Conservation (phyloP, 2,329 filamentous ascomycete genomes). For the Aureobasidium sp. region DNA sequence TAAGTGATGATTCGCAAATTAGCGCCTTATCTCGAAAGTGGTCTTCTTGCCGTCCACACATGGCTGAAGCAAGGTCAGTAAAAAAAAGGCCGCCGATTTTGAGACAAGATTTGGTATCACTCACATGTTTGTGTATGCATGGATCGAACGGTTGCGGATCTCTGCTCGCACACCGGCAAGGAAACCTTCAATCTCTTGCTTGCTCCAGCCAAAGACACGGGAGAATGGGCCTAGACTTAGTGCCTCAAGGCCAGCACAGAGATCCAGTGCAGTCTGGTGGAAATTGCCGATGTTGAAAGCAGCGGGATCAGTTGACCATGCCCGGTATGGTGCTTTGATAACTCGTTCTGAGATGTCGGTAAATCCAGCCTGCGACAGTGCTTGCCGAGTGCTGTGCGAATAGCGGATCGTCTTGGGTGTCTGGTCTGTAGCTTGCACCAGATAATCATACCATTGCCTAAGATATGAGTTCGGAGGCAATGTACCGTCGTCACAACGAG, state of each 20-base stretch:
- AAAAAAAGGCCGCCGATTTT: constrained; percentile 19
- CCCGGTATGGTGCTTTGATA: constrained; percentile 65
- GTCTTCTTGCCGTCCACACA: constrained; percentile 42
- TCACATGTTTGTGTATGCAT: constrained; percentile 71
- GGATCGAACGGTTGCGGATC: constrained; percentile 60
- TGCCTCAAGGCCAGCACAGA: constrained; percentile 58
- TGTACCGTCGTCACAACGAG: constrained; percentile 62
- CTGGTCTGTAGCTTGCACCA: constrained; percentile 58
- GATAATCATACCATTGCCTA: constrained; percentile 51
- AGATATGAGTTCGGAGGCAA: constrained; percentile 48
- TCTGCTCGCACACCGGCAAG: constrained; percentile 59
- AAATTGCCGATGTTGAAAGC: constrained; percentile 66
- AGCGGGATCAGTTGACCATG: constrained; percentile 60
- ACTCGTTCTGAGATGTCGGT: constrained; percentile 67
- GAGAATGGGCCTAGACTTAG: constrained; percentile 59
- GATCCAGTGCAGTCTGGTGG: constrained; percentile 73
- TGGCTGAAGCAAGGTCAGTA: constrained; percentile 31
- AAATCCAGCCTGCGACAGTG: constrained; percentile 67
- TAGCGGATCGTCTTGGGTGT: constrained; percentile 60
- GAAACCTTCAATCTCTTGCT: constrained; percentile 54
- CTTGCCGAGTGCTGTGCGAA: constrained; percentile 53
- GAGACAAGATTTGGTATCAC: constrained; percentile 34
- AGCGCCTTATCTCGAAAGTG: constrained; percentile 24
- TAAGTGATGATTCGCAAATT: background rate
- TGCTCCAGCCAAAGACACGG: constrained; percentile 40